Evolutionary conservation across 805 yeast species (phyloP).

Genomic region (Candida jianshihensis): DNA sequence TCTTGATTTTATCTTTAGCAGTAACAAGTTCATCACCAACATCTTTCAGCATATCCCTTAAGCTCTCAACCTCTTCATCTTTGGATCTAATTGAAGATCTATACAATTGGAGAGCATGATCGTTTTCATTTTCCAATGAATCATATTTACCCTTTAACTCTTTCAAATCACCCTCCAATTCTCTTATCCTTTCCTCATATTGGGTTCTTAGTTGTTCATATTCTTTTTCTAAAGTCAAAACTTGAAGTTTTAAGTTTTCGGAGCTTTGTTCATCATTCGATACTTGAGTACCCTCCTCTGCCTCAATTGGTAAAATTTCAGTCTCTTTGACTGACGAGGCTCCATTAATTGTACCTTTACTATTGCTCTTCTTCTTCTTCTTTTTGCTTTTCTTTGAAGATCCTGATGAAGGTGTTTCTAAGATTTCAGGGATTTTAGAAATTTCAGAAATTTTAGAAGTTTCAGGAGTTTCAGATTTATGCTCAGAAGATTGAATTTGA

Average conservation of each 20-base stretch:
- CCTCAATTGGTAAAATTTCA: background rate
- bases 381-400: background rate
- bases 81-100: conserved; percentile 30
- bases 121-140: background rate
- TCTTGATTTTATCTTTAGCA: conserved; percentile 53
- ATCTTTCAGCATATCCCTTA: conserved; percentile 68
- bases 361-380: conserved; percentile 1
- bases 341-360: background rate
- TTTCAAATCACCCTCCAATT: background rate
- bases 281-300: background rate
- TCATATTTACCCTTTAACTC: conserved; percentile 1
- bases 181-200: no score
- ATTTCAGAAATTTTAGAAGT: no score
- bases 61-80: conserved; percentile 56
- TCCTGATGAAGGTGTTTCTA: no score
- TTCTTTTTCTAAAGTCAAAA: conserved; percentile 11
- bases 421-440: no score
- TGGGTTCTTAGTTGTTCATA: conserved; percentile 12
- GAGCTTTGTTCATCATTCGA: background rate
- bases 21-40: conserved; percentile 77
- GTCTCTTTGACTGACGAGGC: background rate
- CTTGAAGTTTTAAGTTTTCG: no score
- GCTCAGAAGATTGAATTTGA: background rate
- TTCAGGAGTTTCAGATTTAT: no score
- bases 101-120: conserved; percentile 15